A percentile compares a stretch with the other conserved stretches of the same genome.
Conservation (phyloP, 2,329 filamentous ascomycete genomes). For the Moelleriella libera region DNA sequence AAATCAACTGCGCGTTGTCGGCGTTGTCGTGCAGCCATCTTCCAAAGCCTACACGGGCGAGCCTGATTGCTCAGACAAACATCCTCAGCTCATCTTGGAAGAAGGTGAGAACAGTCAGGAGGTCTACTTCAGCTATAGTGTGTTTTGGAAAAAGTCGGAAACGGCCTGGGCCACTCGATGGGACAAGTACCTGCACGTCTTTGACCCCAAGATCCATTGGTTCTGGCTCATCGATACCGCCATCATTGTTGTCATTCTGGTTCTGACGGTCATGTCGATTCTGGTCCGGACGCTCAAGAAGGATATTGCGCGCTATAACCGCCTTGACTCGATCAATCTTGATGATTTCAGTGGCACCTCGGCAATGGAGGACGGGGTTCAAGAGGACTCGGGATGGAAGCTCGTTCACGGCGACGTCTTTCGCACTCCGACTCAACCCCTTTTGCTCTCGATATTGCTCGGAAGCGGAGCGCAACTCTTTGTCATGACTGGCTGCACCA, state of each 20-base stretch:
- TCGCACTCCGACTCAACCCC: slow-evolving; percentile 67
- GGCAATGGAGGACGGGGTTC: slow-evolving; percentile 76
- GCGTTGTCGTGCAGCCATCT: slow-evolving; percentile 73
- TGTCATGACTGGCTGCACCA: slow-evolving; percentile 92
- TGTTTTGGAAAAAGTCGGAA: slow-evolving; percentile 70
- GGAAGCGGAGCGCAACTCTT: slow-evolving; percentile 94
- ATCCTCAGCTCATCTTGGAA: slow-evolving; percentile 47
- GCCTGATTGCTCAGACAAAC: slow-evolving; percentile 47
- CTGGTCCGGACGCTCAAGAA: slow-evolving; percentile 78
- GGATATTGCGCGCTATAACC: slow-evolving; percentile 94
- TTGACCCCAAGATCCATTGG: slow-evolving; percentile 97
- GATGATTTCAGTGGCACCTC: slow-evolving; percentile 76
- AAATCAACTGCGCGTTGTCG: slow-evolving; percentile 74
- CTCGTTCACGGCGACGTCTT: slow-evolving; percentile 96
- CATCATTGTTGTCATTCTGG: slow-evolving; percentile 83
- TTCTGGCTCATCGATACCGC: slow-evolving; percentile 95
- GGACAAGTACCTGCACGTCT: slow-evolving; percentile 98
- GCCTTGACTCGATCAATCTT: slow-evolving; percentile 77
- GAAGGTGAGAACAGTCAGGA: slow-evolving; percentile 37
- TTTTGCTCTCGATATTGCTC: slow-evolving; percentile 75
- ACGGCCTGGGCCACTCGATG: slow-evolving; percentile 94
- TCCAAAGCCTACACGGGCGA: slow-evolving; percentile 48
- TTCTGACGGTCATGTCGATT: slow-evolving; percentile 86
- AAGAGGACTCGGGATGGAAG: slow-evolving; percentile 98
- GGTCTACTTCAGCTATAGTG: slow-evolving; percentile 83